Evolutionary conservation across 805 yeast genomes (phyloP).

Genomic region (Saccharomycopsis vini): DNA sequence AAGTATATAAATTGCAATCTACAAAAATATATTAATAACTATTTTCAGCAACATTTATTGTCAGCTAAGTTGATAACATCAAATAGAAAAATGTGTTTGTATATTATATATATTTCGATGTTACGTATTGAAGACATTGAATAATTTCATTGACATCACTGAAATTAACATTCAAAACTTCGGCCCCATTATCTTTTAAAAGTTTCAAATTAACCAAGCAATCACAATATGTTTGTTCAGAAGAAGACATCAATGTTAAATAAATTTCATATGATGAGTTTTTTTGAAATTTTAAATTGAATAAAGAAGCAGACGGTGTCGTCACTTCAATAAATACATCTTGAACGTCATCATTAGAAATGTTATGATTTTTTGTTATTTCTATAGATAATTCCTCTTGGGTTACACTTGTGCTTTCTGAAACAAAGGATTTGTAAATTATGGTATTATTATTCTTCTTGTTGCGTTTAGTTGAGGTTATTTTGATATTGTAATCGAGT

Average conservation of each 20-base stretch:
- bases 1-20: no score
- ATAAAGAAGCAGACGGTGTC: neutral
- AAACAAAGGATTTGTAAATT: neutral
- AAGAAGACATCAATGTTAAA: conserved; percentile 8
- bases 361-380: no score
- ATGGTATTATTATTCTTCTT: neutral
- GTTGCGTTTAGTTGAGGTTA: no score
- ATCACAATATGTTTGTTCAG: conserved; percentile 5
- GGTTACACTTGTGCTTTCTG: neutral
- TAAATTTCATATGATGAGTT: no score
- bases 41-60: no score
- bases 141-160: conserved; percentile 9
- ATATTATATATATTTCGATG: neutral
- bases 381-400: no score
- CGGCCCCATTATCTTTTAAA: no score
- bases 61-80: no score
- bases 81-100: no score
- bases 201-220: conserved; percentile 3
- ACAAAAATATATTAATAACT: no score
- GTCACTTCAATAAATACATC: neutral
- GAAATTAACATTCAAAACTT: conserved; percentile 3
- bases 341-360: no score
- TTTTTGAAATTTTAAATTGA: neutral
- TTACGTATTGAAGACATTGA: conserved; percentile 7
- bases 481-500: neutral